Evolutionary conservation across 2,329 filamentous ascomycete genomes (phyloP), one percentile per base, ranked within the genome.

Genomic region (Elsinoe arachidis): DNA sequence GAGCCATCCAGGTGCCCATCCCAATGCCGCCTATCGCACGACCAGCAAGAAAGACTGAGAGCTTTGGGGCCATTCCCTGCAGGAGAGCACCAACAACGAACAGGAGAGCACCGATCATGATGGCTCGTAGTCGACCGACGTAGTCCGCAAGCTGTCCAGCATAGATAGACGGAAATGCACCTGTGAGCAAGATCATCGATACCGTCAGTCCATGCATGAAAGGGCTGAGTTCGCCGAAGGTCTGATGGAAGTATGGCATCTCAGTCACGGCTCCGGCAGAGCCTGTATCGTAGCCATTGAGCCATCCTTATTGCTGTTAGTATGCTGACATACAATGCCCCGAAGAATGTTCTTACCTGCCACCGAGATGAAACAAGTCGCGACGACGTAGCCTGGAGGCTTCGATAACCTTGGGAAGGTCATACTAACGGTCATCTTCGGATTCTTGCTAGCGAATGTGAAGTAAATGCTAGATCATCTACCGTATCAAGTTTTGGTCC

Each of bases 251-350:
- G 14, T 71, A 68, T 0, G 72, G 63, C 82, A 85, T 85, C 2
- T 76, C 74, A 0, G 81, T 84, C 0, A 84, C 75, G 3, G 81
- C 78, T 1, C 82, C 81, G 55, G 84, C 81, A 23, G 74, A 78
- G 9, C 80, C 80, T 0, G 80, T 80, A 57, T 80, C 78, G 39
- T 66, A 61, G 30, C 67, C 41, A 54, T 52, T 23, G 15, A 63
- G 59, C 61, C 61, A 58, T 63, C 41, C 41, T 46, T 5, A 14
- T 14, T 1, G 5, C 6, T 26, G 41, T 64, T 17, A 64, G 43
- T 11, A 62, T 58, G 15, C 26, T 30, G 41, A 14, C 6, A 14
- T 4, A 23, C 12, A 4, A 17, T 5, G 15, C 39, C 3, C n/a
- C 2, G 10, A 46, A 17, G 12, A 12, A 3, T 5, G 10, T 11